Conservation (phyloP, 2,329 filamentous ascomycete genomes). For the Tolypocladium paradoxum region DNA sequence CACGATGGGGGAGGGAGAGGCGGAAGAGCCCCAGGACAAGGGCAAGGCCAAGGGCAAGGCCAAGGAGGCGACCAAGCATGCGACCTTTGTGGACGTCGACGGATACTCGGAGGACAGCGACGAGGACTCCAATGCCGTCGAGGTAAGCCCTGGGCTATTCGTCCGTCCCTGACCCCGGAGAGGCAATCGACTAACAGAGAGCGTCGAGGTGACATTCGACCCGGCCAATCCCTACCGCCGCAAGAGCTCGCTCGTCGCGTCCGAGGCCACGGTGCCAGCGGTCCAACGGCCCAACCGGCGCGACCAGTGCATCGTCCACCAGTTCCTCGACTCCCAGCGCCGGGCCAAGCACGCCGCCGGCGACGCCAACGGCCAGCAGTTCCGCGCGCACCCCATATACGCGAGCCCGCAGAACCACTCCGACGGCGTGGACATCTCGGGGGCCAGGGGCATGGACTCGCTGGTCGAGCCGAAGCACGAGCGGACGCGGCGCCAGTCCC, state of each 20-base stretch:
- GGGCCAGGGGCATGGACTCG: conserved; percentile 9
- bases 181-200: neutral
- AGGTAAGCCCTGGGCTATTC: conserved; percentile 25
- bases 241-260: conserved; percentile 52
- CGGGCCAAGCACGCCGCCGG: conserved; percentile 17
- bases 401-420: conserved; percentile 9
- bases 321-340: conserved; percentile 49
- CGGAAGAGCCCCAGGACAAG: neutral
- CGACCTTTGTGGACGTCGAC: conserved; percentile 14
- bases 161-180: neutral
- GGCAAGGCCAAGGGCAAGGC: conserved; percentile 1
- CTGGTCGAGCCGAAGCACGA: conserved; percentile 12
- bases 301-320: conserved; percentile 54
- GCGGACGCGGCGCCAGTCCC: conserved; percentile 8
- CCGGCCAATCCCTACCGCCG: conserved; percentile 48
- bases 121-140: conserved; percentile 34
- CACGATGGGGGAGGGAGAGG: neutral
- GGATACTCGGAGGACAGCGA: conserved; percentile 35
- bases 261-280: conserved; percentile 30
- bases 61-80: conserved; percentile 10
- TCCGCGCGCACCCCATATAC: conserved; percentile 17
- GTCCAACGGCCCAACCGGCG: conserved; percentile 16
- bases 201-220: conserved; percentile 50
- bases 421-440: conserved; percentile 6
- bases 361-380: conserved; percentile 15